Conservation (phyloP, 495 filamentous ascomycete genomes). For the Cercophora sp. region DNA sequence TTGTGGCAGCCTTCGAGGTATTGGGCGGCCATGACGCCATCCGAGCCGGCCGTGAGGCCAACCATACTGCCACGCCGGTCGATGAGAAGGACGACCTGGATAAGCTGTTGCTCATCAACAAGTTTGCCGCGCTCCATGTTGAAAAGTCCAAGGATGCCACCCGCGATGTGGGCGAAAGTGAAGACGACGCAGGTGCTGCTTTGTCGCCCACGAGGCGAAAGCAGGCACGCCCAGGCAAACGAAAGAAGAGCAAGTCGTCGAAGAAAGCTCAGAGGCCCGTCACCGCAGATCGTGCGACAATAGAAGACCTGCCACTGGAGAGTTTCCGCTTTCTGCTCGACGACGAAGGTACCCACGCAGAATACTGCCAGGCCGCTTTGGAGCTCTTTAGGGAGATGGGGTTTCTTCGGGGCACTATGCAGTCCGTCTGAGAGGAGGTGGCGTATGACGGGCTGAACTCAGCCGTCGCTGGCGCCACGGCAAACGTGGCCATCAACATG, state of each 20-base stretch:
- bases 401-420: conserved; percentile 33
- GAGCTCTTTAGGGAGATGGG: conserved; percentile 28
- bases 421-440: conserved; percentile 43
- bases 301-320: conserved; percentile 31
- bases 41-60: conserved; percentile 6
- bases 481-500: conserved; percentile 38
- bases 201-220: conserved; percentile 13
- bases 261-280: conserved; percentile 3
- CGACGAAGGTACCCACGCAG: conserved; percentile 18
- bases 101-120: conserved; percentile 30
- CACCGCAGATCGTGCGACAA: neutral
- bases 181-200: too few relatives aligned
- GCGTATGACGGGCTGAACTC: conserved; percentile 42
- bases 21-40: conserved; percentile 30
- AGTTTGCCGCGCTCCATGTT: conserved; percentile 26
- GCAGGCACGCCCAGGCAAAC: conserved; percentile 31
- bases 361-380: conserved; percentile 41
- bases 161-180: too few relatives aligned
- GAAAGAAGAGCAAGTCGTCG: conserved; percentile 36
- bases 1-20: conserved; percentile 32
- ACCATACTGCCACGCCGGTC: neutral
- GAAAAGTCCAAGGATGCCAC: too few relatives aligned
- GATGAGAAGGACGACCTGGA: conserved; percentile 24
- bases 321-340: conserved; percentile 41
- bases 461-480: conserved; percentile 42